Evolutionary conservation across 2,329 filamentous ascomycete species (phyloP), one percentile per base, ranked within the genome.

Genomic region (Paraphaeosphaeria sporulosa): DNA sequence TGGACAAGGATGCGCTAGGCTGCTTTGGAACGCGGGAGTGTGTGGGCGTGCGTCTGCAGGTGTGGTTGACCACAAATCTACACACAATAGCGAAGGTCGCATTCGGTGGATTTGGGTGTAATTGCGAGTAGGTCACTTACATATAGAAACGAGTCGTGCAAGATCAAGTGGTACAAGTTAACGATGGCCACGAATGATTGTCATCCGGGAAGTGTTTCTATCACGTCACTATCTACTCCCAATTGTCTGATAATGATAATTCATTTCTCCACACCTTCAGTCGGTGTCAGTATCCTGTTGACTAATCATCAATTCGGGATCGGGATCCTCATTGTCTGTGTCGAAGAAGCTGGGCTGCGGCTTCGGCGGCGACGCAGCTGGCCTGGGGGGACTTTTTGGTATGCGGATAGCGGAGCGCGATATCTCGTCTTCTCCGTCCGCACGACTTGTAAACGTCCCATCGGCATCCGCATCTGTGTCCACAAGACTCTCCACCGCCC

Each of bases 301-400:
- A 10, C 80, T 83, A 36, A 84, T 81, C 70, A 84, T 72, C 13
- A 84, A 71, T 62, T 83, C 80, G 12, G 82, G 81, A 70, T 83
- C 80, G 7, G 81, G 80, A 56, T 78, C 76, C 25, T 78, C 77
- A 61, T 82, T 80, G 58, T 81, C 80, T 7, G 77, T 77, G 47
- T 80, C 78, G 51, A 76, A 75, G 17, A 75, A 69, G 54, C 62
- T 67, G 42, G 69, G 65, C 63, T 71, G 69, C 7, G 64, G 65
- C 63, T 71, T 70, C 5, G 64, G 43, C 25, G 66, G 62, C 9
- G 59, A 32, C 12, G 54, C 69, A 64, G 65, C 76, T 72, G 62
- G 71, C 71, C 69, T 78, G 19, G 48, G 15, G 12, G 70, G 64
- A 13, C 70, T 71, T 5, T 63, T 64, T 34, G 62, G 62, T 30